These are phyloP conservation scores for Penicillium sp. DNA, from an alignment of 2,329 filamentous ascomycete species.

Conservation along the genomic window DNA sequence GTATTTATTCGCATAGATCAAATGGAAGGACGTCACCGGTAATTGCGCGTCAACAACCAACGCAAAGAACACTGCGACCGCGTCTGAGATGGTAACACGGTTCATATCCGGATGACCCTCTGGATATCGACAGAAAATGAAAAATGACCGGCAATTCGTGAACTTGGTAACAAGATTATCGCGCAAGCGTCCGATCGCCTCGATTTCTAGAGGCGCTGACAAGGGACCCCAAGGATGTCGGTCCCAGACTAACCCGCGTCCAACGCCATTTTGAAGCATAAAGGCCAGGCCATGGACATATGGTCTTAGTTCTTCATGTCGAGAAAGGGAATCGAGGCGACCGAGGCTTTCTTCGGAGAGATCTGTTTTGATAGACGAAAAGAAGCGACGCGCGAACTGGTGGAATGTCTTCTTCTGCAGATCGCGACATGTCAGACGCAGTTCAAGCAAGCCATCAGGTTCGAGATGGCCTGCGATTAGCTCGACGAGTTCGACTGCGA, in stretches of 20 bases:
- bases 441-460: conserved; percentile 19
- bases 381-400: conserved; percentile 31
- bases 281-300: conserved; percentile 32
- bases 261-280: conserved; percentile 30
- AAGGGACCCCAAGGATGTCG: conserved; percentile 34
- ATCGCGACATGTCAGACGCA: conserved; percentile 29
- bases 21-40: conserved; percentile 30
- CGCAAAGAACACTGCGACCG: conserved; percentile 33
- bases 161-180: conserved; percentile 29
- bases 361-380: conserved; percentile 31
- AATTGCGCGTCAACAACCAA: conserved; percentile 28
- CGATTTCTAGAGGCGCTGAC: conserved; percentile 28
- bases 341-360: conserved; percentile 30
- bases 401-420: conserved; percentile 34
- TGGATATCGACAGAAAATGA: conserved; percentile 35
- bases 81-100: conserved; percentile 32
- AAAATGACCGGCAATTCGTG: conserved; percentile 34
- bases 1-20: conserved; percentile 31
- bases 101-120: conserved; percentile 34
- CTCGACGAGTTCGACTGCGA: conserved; percentile 32
- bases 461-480: conserved; percentile 24
- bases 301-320: conserved; percentile 20
- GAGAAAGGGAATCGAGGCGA: conserved; percentile 27
- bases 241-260: conserved; percentile 31
- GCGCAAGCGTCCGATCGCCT: conserved; percentile 25